A percentile compares a stretch with the other conserved stretches of the same genome.
Conservation (phyloP, 805 yeast genomes). For the Sungouiella blattae region DNA sequence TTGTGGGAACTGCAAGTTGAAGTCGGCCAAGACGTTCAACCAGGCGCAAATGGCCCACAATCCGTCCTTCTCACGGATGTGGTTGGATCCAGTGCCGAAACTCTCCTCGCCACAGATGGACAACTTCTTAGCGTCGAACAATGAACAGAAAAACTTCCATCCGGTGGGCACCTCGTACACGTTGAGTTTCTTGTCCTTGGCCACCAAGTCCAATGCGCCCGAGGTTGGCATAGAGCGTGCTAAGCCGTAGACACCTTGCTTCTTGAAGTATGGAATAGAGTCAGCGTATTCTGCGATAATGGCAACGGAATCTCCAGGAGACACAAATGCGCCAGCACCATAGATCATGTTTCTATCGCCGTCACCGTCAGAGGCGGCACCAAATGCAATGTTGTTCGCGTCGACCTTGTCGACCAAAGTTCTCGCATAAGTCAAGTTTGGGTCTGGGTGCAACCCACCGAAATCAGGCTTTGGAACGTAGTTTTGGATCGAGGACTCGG, state of each 20-base stretch:
- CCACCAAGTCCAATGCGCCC: constrained; percentile 90
- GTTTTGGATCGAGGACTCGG: constrained; percentile 71
- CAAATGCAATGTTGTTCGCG: constrained; percentile 74
- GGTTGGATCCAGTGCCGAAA: constrained; percentile 97
- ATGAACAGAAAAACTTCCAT: constrained; percentile 96
- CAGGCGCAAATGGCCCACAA: constrained; percentile 97
- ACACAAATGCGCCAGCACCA: constrained; percentile 90
- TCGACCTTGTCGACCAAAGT: constrained; percentile 88
- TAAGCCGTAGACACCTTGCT: constrained; percentile 83
- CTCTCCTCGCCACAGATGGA: constrained; percentile 98
- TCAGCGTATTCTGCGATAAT: constrained; percentile 92
- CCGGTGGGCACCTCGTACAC: constrained; percentile 97
- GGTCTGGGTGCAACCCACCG: constrained; percentile 98
- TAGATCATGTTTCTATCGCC: constrained; percentile 99
- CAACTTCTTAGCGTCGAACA: constrained; percentile 88
- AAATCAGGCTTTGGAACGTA: constrained; percentile 80
- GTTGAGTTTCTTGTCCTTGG: constrained; percentile 66
- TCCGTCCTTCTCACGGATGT: constrained; percentile 96
- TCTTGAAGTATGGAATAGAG: constrained; percentile 84
- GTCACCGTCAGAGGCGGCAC: constrained; percentile 99
- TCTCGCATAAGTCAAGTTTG: constrained; percentile 90
- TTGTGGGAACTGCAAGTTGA: constrained; percentile 57
- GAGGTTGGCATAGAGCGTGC: constrained; percentile 98
- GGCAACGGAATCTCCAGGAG: constrained; percentile 98
- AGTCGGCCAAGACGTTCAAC: constrained; percentile 91